phyloP scores from a whole-genome alignment of 441 rosid genomes.

The Syzygium malaccense region DNA sequence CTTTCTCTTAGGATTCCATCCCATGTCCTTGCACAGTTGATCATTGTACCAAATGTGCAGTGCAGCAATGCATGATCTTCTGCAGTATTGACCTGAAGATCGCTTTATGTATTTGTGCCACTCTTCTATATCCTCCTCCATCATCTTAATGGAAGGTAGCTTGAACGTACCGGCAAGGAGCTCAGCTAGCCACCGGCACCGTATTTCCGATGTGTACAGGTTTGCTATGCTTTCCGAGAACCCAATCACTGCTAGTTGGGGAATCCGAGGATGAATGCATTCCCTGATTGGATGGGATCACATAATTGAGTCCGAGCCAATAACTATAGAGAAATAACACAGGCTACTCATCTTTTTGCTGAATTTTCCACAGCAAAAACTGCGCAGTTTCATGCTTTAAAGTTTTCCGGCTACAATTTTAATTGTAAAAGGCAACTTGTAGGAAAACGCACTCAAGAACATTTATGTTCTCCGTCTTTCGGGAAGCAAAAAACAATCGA shows the following conservation, averaged over 20 bases:
- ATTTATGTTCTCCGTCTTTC: not conserved
- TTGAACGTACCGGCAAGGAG: conserved; percentile 1
- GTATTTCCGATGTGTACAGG: conserved; percentile 9
- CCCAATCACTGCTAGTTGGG: conserved; percentile 4
- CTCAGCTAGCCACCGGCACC: conserved; percentile 12
- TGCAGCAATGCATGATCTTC: conserved; percentile 12
- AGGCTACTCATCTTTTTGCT: not conserved
- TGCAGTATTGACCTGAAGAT: not conserved
- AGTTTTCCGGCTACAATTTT: not conserved
- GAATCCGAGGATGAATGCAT: conserved; percentile 7
- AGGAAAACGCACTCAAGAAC: not conserved
- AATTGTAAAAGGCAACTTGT: not conserved
- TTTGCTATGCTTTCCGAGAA: conserved; percentile 4
- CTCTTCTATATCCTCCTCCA: conserved; percentile 7
- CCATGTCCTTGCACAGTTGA: conserved; percentile 52
- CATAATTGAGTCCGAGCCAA: not conserved
- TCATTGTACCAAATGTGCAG: conserved; percentile 27
- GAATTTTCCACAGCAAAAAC: not conserved
- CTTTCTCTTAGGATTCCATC: conserved; percentile 43
- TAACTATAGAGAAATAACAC: not conserved
- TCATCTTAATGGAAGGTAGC: conserved; percentile 5
- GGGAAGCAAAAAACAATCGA: not conserved
- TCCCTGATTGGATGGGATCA: not conserved
- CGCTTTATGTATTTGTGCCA: conserved; percentile 13
- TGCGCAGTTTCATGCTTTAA: not conserved